These are phyloP conservation scores for Saururus chinensis DNA, from an alignment of 164 flowering plant genomes.

Conservation along the genomic window DNA sequence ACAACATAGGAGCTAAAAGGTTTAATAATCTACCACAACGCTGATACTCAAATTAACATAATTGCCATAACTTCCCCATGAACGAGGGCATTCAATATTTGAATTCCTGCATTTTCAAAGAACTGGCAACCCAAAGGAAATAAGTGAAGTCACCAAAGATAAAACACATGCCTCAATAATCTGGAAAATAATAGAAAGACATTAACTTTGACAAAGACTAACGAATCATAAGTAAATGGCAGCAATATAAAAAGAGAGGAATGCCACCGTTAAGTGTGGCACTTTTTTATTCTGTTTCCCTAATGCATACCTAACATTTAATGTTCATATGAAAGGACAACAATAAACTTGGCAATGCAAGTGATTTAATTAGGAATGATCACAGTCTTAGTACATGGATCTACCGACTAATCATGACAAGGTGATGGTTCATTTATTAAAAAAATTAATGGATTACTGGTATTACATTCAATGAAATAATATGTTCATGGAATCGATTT, in stretches of 20 bases:
- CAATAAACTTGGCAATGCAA: too few relatives aligned
- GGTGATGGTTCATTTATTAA: too few relatives aligned
- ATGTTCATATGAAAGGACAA: too few relatives aligned
- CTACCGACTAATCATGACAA: too few relatives aligned
- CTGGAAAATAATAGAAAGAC: conserved; percentile 23
- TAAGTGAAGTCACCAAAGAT: conserved; percentile 68
- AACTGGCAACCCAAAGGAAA: conserved; percentile 91
- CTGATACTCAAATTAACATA: conserved; percentile 78
- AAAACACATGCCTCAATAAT: conserved; percentile 82
- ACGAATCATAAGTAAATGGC: background rate
- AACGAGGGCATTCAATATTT: conserved; percentile 78
- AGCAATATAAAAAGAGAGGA: background rate
- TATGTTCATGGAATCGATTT: too few relatives aligned
- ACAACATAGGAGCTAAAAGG: background rate
- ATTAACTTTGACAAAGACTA: background rate
- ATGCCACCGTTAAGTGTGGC: too few relatives aligned
- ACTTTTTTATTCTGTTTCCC: too few relatives aligned
- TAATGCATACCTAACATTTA: too few relatives aligned
- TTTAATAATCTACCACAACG: conserved; percentile 1
- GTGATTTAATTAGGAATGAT: too few relatives aligned
- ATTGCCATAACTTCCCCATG: conserved; percentile 94
- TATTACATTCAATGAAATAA: too few relatives aligned
- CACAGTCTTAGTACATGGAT: too few relatives aligned
- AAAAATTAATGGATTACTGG: too few relatives aligned
- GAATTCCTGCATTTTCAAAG: conserved; percentile 72